phyloP scores from a whole-genome alignment of 352 stramenopile species.

The Globisporangium viniferum region DNA sequence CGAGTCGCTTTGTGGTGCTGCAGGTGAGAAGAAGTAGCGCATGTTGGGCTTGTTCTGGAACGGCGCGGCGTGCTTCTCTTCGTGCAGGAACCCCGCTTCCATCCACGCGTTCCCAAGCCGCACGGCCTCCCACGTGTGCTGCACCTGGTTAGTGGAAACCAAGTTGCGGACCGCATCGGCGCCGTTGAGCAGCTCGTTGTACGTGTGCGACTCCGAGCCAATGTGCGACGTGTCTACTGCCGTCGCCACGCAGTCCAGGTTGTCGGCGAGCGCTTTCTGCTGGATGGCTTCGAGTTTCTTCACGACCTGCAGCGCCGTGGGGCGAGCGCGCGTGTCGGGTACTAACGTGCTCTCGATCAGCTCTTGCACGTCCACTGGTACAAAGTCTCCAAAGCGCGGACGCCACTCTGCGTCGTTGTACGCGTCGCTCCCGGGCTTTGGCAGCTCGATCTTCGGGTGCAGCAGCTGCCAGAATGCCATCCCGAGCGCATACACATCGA shows the following conservation, averaged over 20 bases:
- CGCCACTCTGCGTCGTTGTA: constrained; percentile 50
- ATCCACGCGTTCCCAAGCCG: constrained; percentile 62
- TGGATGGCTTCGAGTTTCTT: constrained; percentile 42
- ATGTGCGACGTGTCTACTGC: constrained; percentile 34
- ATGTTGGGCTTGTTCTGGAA: constrained; percentile 27
- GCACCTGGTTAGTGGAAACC: constrained; percentile 32
- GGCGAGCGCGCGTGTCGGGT: constrained; percentile 30
- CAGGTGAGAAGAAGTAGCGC: constrained; percentile 14
- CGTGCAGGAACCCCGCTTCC: constrained; percentile 52
- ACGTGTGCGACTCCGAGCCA: constrained; percentile 25
- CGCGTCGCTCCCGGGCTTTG: constrained; percentile 32
- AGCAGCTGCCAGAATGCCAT: constrained; percentile 78
- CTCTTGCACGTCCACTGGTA: constrained; percentile 33
- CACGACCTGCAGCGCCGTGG: constrained; percentile 42
- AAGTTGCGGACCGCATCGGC: constrained; percentile 17
- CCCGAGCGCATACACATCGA: constrained; percentile 72
- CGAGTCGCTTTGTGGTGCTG: constrained; percentile 4
- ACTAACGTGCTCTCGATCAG: constrained; percentile 49
- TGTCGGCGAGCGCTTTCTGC: constrained; percentile 18
- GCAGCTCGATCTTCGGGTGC: constrained; percentile 50
- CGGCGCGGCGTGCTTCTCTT: constrained; percentile 38
- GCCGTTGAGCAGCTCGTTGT: constrained; percentile 19
- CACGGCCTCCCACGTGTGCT: constrained; percentile 41
- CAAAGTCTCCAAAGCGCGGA: constrained; percentile 26
- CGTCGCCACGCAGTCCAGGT: constrained; percentile 30